Percentiles rank a stretch among this genome's conserved stretches.
Evolutionary conservation across 331 rosid genomes (phyloP).

Genomic region (Malus hybrid): DNA sequence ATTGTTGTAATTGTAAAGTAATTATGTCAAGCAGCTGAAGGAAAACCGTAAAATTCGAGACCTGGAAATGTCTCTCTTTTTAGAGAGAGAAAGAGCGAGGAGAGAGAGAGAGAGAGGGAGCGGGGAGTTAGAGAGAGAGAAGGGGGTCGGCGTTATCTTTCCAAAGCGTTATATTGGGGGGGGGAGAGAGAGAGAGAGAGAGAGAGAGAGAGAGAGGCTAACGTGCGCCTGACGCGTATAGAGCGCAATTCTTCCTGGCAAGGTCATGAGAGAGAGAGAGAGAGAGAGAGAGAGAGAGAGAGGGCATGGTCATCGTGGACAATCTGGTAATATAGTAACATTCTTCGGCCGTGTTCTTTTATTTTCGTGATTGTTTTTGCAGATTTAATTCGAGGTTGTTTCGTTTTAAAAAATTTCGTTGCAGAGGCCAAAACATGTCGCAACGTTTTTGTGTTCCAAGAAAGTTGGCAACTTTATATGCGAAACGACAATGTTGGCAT

Average conservation of each 20-base stretch:
- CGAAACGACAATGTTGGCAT: no score
- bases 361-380: constrained; percentile 2
- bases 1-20: background rate
- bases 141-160: constrained; percentile 46
- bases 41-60: constrained; percentile 12
- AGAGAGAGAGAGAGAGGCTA: constrained; percentile 33
- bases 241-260: constrained; percentile 32
- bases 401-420: background rate
- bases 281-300: background rate
- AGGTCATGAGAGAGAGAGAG: constrained; percentile 13
- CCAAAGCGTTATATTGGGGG: constrained; percentile 22
- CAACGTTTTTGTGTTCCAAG: constrained; percentile 29
- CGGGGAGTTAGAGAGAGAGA: constrained; percentile 5
- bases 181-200: background rate
- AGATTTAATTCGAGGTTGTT: background rate
- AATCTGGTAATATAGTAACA: background rate
- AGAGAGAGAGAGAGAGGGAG: constrained; percentile 26
- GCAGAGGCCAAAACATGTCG: background rate
- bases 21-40: background rate
- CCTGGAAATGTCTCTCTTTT: background rate
- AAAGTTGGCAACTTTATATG: constrained; percentile 26
- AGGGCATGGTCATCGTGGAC: constrained; percentile 12
- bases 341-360: constrained; percentile 30
- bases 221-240: constrained; percentile 49
- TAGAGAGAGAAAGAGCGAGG: constrained; percentile 13